A percentile compares a stretch with the other conserved stretches of the same genome.
Conservation (phyloP, 306 rosid genomes). For the Ormosia emarginata region DNA sequence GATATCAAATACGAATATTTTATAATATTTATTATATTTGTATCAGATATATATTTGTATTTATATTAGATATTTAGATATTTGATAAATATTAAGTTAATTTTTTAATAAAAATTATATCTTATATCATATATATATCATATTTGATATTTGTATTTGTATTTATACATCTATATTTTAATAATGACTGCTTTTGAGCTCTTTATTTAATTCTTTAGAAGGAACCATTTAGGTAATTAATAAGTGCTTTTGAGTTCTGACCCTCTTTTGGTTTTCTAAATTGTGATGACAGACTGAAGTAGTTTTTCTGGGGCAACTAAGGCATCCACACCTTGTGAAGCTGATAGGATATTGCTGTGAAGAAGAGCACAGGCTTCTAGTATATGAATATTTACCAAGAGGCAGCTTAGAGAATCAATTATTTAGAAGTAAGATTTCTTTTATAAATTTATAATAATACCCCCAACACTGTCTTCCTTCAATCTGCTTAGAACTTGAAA, state of each 20-base stretch:
- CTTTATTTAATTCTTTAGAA: background rate
- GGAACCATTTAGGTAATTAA: background rate
- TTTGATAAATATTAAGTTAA: no score
- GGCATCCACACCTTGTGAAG: conserved; percentile 88
- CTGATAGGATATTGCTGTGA: conserved; percentile 84
- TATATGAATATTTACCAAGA: conserved; percentile 85
- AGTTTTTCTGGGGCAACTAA: conserved; percentile 76
- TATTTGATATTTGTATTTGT: no score
- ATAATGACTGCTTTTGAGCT: background rate
- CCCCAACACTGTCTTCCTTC: background rate
- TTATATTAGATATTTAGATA: no score
- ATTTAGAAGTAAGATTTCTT: conserved; percentile 62
- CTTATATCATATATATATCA: no score
- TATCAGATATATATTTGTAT: no score
- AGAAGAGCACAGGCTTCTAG: conserved; percentile 84
- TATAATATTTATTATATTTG: no score
- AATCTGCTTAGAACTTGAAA: background rate
- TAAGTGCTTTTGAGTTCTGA: background rate
- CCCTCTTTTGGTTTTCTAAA: background rate
- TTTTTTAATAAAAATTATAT: no score
- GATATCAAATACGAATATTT: no score
- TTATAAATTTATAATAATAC: background rate
- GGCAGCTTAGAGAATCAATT: conserved; percentile 93
- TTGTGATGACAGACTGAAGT: conserved; percentile 70
- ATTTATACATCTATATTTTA: no score